Base-by-base conservation (phyloP, 1,284 basidiomycete genomes). In the Cryptococcus amylolentus region DNA sequence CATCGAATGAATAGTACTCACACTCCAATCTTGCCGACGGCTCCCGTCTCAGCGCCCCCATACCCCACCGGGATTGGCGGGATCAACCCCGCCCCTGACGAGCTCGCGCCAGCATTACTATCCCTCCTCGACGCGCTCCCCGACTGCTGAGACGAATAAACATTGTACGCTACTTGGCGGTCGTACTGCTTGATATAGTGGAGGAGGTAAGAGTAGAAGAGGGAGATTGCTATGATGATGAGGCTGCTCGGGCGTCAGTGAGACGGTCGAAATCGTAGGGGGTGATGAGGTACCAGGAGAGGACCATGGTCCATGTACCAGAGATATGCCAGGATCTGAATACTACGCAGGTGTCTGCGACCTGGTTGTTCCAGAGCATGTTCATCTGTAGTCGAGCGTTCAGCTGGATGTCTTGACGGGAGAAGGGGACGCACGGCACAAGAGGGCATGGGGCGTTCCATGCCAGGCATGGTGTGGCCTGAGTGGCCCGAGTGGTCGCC, bases 341-440 rank as follows among this genome's bases (percentile, higher is more conserved):
- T 9, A 76, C 74, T 41, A 76, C 72, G 47, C 74, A 76, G n/a
- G 66, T 66, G 54, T 74, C 66, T 28, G 58, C 62, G 43, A 77
- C 65, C 43, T 77, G 71, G 45, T 65, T 66, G 56, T 78, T 78
- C 76, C 75, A 78, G 16, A 78, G 67, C 76, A 78, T 78, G 67
- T 77, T 75, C 76, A 77, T 76, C 76, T 78, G 57, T 4, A 18
- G 8, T 39, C 28, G 39, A 26, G 9, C 18, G 18, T 49, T 18
- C 35, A 38, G 23, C 40, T 31, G 16, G 44, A 49, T n/a, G 0
- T 42, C 9, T 49, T 38, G 20, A 40, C 35, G 23, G 41, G 16
- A 35, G 10, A 13, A 28, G 38, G 31, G 26, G 18, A 65, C 64
- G 46, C 46, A 65, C 64, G 6, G 64, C 61, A 44, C 64, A 65